phyloP scores from a whole-genome alignment of 352 stramenopile genomes.

The Phytophthora sojae region DNA sequence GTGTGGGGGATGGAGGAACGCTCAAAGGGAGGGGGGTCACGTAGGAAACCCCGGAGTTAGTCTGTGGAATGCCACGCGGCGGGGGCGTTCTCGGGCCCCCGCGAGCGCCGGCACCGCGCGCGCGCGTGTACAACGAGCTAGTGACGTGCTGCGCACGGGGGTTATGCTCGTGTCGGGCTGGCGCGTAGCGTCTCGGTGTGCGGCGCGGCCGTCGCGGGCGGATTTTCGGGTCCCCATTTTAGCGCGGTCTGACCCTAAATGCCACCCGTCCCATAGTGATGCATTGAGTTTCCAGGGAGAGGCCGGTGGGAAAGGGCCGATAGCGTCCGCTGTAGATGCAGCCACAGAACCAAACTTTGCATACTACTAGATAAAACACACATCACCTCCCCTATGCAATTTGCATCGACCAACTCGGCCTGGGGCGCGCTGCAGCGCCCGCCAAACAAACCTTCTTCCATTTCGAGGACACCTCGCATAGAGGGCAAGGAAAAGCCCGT shows the following conservation, averaged over 20 bases:
- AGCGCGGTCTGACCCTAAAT: conserved; percentile 27
- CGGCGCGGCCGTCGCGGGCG: not conserved
- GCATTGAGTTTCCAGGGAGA: conserved; percentile 37
- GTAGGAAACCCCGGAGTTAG: conserved; percentile 28
- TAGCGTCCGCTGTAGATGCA: conserved; percentile 1
- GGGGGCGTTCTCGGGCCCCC: conserved; percentile 18
- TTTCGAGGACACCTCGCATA: conserved; percentile 20
- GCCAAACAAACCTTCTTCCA: conserved; percentile 20
- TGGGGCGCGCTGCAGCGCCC: not conserved
- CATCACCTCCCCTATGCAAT: conserved; percentile 8
- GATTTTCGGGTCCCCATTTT: conserved; percentile 30
- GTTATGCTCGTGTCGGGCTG: conserved; percentile 26
- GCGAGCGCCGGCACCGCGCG: not conserved
- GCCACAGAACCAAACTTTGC: not conserved
- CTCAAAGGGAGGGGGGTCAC: conserved; percentile 54
- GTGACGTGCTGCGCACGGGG: conserved; percentile 14
- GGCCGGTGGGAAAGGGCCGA: not conserved
- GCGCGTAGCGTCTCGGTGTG: not conserved
- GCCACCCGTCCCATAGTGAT: conserved; percentile 28
- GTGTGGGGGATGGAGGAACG: conserved; percentile 34
- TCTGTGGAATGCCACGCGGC: conserved; percentile 39
- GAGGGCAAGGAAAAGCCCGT: conserved; percentile 15
- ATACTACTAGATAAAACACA: conserved; percentile 1
- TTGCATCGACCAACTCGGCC: conserved; percentile 8
- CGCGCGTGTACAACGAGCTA: conserved; percentile 10